Conservation (phyloP, 345 rosid genomes). For the Rhodomyrtus tomentosa region DNA sequence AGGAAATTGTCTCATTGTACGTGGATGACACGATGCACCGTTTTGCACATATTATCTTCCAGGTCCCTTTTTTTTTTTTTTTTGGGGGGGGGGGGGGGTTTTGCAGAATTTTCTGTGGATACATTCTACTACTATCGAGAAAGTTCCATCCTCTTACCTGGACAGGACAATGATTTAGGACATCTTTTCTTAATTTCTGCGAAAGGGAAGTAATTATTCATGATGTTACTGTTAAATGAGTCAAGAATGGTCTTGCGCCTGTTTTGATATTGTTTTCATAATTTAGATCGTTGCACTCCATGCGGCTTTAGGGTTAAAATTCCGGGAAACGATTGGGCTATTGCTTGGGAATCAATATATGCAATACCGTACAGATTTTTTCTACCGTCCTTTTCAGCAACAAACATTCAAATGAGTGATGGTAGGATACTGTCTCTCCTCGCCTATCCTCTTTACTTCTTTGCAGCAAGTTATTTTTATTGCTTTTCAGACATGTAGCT, state of each 20-base stretch:
- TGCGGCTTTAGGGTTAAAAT: not conserved
- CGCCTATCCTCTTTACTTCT: not conserved
- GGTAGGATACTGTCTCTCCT: not conserved
- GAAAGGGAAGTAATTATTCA: not conserved
- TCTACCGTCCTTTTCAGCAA: not conserved
- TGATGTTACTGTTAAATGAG: not conserved
- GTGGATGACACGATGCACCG: not conserved
- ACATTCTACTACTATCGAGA: not conserved
- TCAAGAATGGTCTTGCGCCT: not conserved
- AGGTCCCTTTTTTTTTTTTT: too few relatives aligned
- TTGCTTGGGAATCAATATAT: not conserved
- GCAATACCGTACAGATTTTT: not conserved
- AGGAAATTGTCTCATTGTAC: not conserved
- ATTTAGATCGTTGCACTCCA: not conserved
- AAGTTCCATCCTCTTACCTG: not conserved
- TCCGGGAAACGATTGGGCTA: not conserved
- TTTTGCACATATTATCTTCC: not conserved
- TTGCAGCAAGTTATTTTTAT: not conserved
- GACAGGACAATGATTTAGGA: not conserved
- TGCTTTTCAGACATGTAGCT: not conserved
- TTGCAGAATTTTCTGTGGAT: not conserved
- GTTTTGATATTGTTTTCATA: not conserved
- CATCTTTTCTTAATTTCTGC: not conserved
- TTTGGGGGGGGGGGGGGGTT: too few relatives aligned
- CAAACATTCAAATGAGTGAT: not conserved